Percentiles rank a stretch among this genome's conserved stretches.
Evolutionary conservation across 108 stramenopile species (phyloP).

Genomic region (Nannochloropsis granulata): DNA sequence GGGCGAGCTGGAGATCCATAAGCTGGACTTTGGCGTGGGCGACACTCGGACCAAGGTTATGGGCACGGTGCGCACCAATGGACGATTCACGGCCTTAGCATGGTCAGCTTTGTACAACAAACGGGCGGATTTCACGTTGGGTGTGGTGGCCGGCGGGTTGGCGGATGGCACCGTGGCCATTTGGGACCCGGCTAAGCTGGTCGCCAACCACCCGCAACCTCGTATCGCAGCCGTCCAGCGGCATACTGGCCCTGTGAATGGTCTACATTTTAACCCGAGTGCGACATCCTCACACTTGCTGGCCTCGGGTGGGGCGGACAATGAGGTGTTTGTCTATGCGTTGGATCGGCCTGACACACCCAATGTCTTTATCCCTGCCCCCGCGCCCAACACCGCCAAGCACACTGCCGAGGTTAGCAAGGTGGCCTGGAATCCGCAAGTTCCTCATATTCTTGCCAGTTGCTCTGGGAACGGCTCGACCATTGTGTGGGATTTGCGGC

Average conservation of each 20-base stretch:
- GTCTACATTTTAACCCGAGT: conserved; percentile 69
- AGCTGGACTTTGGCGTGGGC: conserved; percentile 38
- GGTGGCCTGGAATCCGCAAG: conserved; percentile 87
- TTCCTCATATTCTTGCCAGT: conserved; percentile 79
- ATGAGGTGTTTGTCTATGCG: conserved; percentile 51
- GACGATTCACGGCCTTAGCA: conserved; percentile 30
- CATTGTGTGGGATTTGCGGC: conserved; percentile 83
- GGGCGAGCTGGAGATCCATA: conserved; percentile 73
- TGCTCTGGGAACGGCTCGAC: conserved; percentile 62
- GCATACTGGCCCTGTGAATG: conserved; percentile 53
- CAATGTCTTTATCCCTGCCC: conserved; percentile 33
- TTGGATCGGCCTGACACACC: conserved; percentile 42
- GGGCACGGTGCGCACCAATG: not conserved
- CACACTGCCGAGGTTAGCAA: conserved; percentile 64
- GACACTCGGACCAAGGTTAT: not conserved
- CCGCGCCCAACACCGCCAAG: conserved; percentile 35
- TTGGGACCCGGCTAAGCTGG: conserved; percentile 62
- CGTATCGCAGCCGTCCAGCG: conserved; percentile 39
- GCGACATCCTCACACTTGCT: conserved; percentile 49
- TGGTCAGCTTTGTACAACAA: conserved; percentile 38
- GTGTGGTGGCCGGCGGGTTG: conserved; percentile 88
- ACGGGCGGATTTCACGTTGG: conserved; percentile 37
- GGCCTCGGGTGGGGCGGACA: conserved; percentile 64
- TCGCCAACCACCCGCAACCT: conserved; percentile 32
- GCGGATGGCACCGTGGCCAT: conserved; percentile 73